Evolutionary conservation across 2,329 filamentous ascomycete genomes (phyloP), one percentile per base, ranked within the genome.

Genomic region (Pyrenochaeta sp.): DNA sequence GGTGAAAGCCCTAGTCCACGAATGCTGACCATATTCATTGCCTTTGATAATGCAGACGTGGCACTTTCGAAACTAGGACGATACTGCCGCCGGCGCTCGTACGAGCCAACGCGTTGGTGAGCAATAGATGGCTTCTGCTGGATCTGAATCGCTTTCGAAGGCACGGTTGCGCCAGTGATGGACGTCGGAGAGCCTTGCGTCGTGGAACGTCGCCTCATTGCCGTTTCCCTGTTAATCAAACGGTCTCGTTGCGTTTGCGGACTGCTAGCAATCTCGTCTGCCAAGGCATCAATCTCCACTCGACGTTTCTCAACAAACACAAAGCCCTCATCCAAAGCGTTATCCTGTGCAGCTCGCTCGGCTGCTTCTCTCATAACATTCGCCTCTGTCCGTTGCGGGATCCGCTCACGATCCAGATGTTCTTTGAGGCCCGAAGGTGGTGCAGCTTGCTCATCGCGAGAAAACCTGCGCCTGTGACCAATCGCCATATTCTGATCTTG

Each of bases 221-320:
- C 78, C 7, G 83, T 83, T 7, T 82, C 75, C 51, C 85, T 81
- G 28, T 81, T 78, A 20, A 74, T 66, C 17, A 71, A 65, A 15
- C 69, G 67, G 23, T 77, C 71, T 53, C 80, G 69, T 47, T 78
- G 67, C 17, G 61, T 61, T 35, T 85, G 85, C 34, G 89, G 88
- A 62, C 89, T 93, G 38, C 91, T 88, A 30, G 90, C 92, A 65
- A 99, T 78, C 72, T 97, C 93, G 71, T 99, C 94, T 15, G 94
- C 94, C 62, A 99, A 88, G 3, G 94, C 94, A 69, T 99, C 97
- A 36, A 99, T 93, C 70, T 97, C 93, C 8, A 99, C 92, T 14
- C 91, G 88, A 54, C 88, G 86, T 76, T 96, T 96, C 74, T 99
- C 94, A 9, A 99, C 90, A 18, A 97, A 80, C 14, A 99, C 93